Conservation (phyloP, 495 filamentous ascomycete species). For the Hyphodiscus hymeniophilus region DNA sequence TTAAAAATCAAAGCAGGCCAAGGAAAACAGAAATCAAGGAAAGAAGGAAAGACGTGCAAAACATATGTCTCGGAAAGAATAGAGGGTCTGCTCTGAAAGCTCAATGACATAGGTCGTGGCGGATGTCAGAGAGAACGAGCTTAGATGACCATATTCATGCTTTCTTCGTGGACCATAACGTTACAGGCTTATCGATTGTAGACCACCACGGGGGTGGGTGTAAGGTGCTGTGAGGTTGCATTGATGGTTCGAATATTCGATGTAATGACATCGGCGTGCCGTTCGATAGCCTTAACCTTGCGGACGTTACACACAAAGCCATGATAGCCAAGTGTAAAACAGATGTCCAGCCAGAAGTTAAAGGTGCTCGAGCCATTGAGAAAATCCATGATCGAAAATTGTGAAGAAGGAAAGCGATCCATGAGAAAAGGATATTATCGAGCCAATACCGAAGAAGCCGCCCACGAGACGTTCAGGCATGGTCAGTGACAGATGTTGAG, state of each 20-base stretch:
- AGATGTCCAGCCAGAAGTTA: constrained; percentile 1
- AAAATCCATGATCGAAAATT: constrained; percentile 20
- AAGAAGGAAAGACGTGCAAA: constrained; percentile 17
- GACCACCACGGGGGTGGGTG: not conserved
- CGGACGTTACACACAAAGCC: constrained; percentile 11
- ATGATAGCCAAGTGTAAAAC: constrained; percentile 19
- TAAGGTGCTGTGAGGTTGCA: constrained; percentile 12
- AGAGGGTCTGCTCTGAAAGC: constrained; percentile 20
- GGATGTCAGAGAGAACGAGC: constrained; percentile 15
- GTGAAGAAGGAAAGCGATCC: constrained; percentile 20
- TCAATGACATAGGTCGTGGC: constrained; percentile 6
- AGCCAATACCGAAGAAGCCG: constrained; percentile 10
- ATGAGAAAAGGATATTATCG: constrained; percentile 19
- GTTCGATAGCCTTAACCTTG: constrained; percentile 22
- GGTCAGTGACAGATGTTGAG: constrained; percentile 13
- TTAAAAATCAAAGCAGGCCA: constrained; percentile 13
- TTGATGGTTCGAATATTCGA: constrained; percentile 16
- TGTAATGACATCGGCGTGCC: constrained; percentile 25
- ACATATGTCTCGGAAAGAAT: constrained; percentile 19
- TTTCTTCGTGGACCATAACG: constrained; percentile 18
- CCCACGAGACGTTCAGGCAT: constrained; percentile 11
- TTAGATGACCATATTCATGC: constrained; percentile 20
- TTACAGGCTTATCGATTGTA: constrained; percentile 12
- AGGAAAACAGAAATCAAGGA: constrained; percentile 15
- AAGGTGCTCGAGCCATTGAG: constrained; percentile 23